Conservation (phyloP, 129 eudicot species). For the Tagetes erecta region DNA sequence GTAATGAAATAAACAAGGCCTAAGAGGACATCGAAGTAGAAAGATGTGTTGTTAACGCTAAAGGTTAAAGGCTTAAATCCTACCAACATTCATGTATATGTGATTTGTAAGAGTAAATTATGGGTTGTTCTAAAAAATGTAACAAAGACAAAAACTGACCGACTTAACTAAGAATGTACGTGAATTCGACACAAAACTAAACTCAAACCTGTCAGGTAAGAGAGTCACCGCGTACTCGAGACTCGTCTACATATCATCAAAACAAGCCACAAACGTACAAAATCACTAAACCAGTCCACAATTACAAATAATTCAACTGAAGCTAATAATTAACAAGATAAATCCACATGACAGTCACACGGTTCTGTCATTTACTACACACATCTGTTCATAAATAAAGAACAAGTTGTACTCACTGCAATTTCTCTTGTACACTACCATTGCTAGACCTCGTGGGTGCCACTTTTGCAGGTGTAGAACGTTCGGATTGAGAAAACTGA, state of each 20-base stretch:
- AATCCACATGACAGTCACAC: slow-evolving; percentile 4
- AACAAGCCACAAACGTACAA: neutral
- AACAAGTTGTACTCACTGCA: slow-evolving; percentile 34
- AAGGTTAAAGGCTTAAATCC: too few relatives aligned
- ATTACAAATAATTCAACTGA: slow-evolving; percentile 25
- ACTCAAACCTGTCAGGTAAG: neutral
- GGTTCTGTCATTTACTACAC: slow-evolving; percentile 29
- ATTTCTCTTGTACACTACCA: slow-evolving; percentile 34
- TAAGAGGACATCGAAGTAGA: too few relatives aligned
- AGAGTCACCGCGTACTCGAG: neutral
- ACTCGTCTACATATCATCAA: slow-evolving; percentile 6
- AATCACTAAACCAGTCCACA: slow-evolving; percentile 4
- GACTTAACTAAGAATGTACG: neutral
- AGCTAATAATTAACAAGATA: slow-evolving; percentile 32
- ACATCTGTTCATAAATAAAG: slow-evolving; percentile 34
- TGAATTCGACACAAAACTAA: neutral
- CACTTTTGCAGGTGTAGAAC: slow-evolving; percentile 71
- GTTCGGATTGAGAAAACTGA: slow-evolving; percentile 77
- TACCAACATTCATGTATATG: too few relatives aligned
- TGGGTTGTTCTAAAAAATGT: too few relatives aligned
- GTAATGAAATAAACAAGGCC: too few relatives aligned
- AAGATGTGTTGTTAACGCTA: too few relatives aligned
- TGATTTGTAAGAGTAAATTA: too few relatives aligned
- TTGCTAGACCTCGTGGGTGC: slow-evolving; percentile 44
- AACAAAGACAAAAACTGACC: neutral